Base-by-base conservation (phyloP, 352 stramenopile species). In the Globisporangium ultimum region DNA sequence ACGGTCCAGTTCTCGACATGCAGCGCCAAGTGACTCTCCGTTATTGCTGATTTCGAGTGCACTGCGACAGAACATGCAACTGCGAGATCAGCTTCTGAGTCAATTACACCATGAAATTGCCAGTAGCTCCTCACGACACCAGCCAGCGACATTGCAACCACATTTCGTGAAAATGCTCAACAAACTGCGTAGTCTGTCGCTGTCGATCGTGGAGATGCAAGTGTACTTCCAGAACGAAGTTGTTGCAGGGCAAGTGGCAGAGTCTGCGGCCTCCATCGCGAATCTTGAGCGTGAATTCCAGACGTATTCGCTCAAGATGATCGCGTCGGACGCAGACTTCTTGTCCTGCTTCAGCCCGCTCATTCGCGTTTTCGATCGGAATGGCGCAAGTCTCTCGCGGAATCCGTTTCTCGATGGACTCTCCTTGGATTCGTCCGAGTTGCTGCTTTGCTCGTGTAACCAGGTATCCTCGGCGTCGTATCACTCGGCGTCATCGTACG, bases 371-470 rank as follows among this genome's bases (percentile, higher is more conserved):
- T 78, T 88, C 34, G 72, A 88, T 24, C 57, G 67, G n/a, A 70
- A 75, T 17, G 65, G 75, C 12, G 72, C 77, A 9, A 71, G 61
- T 28, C 66, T 87, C 43, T 46, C 72, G 10, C 71, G 81, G 14
- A 91, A 91, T 43, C 81, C 81, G 28, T 67, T 91, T 15, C 50
- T 88, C 7, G 81, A 91, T 40, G 81, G 78, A 34, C 68, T 91
- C 7, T 67, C 81, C 1, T 62, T 91, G 12, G 78, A 88, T n/a
- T 76, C 78, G 22, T 88, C 75, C 18, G 81, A 91, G 65, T 60
- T 91, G 40, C 41, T 91, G 64, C 62, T 91, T 3, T 89, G 78
- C 21, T 78, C 77, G 1, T 91, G 81, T 46, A 74, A 88, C 38
- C 66, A 71, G 45, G 61, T 64, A 4, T 49, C 43, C 15, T 59